phyloP scores from a whole-genome alignment of 768 basidiomycete species.

The Pisolithus tinctorius region DNA sequence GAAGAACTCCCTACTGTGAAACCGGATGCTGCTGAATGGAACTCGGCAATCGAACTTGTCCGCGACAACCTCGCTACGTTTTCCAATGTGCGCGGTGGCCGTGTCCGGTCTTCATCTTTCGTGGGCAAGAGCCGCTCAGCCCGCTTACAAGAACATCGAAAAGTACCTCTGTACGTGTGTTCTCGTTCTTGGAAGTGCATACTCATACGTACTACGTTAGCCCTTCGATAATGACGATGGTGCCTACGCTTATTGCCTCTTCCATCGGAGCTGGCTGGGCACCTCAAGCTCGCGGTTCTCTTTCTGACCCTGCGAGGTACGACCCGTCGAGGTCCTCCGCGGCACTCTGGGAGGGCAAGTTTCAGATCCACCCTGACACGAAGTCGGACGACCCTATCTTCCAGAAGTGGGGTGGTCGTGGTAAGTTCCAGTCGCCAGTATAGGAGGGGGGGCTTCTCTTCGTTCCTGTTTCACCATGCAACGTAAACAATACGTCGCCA shows the following conservation, averaged over 20 bases:
- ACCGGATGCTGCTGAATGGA: slow-evolving; percentile 60
- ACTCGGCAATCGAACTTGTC: slow-evolving; percentile 72
- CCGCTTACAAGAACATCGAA: slow-evolving; percentile 44
- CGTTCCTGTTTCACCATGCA: background rate
- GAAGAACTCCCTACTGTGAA: slow-evolving; percentile 55
- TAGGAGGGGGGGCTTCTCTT: background rate
- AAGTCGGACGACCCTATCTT: slow-evolving; percentile 52
- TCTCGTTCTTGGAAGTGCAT: slow-evolving; percentile 4
- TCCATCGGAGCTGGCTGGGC: slow-evolving; percentile 64
- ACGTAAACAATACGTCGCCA: background rate
- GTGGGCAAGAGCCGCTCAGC: slow-evolving; percentile 73
- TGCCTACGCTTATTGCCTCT: slow-evolving; percentile 67
- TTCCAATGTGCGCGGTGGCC: slow-evolving; percentile 79
- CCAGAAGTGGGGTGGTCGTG: slow-evolving; percentile 23
- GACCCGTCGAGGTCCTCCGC: slow-evolving; percentile 80
- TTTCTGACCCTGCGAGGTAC: slow-evolving; percentile 67
- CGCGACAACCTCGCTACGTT: slow-evolving; percentile 85
- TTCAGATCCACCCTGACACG: slow-evolving; percentile 87
- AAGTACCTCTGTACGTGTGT: slow-evolving; percentile 40
- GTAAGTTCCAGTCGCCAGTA: slow-evolving; percentile 12
- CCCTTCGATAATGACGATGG: slow-evolving; percentile 69
- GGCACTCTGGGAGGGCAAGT: slow-evolving; percentile 77
- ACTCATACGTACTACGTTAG: slow-evolving; percentile 33
- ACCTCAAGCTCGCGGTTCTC: slow-evolving; percentile 46
- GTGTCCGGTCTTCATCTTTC: slow-evolving; percentile 78